phyloP scores from a whole-genome alignment of 495 filamentous ascomycete genomes.

The Darksidea phi region DNA sequence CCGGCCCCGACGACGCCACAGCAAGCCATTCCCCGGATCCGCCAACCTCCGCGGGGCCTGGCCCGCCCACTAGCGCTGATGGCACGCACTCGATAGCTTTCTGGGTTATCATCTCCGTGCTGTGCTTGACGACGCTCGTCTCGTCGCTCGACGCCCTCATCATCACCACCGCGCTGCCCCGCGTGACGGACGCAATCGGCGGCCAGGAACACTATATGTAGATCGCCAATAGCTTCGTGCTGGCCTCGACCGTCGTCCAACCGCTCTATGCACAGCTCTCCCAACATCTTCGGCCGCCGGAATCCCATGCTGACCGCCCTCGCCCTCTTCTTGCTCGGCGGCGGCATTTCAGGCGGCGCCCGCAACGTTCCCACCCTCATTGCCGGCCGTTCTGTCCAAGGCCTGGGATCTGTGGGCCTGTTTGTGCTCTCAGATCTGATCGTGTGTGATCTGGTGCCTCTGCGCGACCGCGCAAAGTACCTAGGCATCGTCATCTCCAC shows the following conservation, averaged over 20 bases:
- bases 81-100: slow-evolving; percentile 27
- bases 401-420: slow-evolving; percentile 25
- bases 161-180: slow-evolving; percentile 47
- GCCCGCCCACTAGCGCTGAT: too few species aligned
- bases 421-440: slow-evolving; percentile 42
- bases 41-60: too few species aligned
- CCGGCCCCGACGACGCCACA: too few species aligned
- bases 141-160: slow-evolving; percentile 47
- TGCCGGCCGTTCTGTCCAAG: slow-evolving; percentile 26
- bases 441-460: slow-evolving; percentile 46
- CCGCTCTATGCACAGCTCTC: slow-evolving; percentile 29
- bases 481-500: slow-evolving; percentile 37
- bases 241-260: slow-evolving; percentile 35
- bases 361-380: slow-evolving; percentile 22
- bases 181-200: slow-evolving; percentile 42
- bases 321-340: slow-evolving; percentile 23
- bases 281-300: slow-evolving; percentile 32
- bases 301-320: slow-evolving; percentile 16
- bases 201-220: slow-evolving; percentile 47
- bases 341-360: slow-evolving; percentile 22
- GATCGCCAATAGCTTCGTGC: slow-evolving; percentile 46
- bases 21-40: too few species aligned
- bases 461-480: slow-evolving; percentile 44
- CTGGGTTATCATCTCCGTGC: slow-evolving; percentile 45
- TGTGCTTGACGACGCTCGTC: slow-evolving; percentile 44